A percentile compares a stretch with the other conserved stretches of the same genome.
These are phyloP conservation scores for Poa pratensis DNA, from an alignment of 176 grass and related monocot species.

Conservation along the genomic window DNA sequence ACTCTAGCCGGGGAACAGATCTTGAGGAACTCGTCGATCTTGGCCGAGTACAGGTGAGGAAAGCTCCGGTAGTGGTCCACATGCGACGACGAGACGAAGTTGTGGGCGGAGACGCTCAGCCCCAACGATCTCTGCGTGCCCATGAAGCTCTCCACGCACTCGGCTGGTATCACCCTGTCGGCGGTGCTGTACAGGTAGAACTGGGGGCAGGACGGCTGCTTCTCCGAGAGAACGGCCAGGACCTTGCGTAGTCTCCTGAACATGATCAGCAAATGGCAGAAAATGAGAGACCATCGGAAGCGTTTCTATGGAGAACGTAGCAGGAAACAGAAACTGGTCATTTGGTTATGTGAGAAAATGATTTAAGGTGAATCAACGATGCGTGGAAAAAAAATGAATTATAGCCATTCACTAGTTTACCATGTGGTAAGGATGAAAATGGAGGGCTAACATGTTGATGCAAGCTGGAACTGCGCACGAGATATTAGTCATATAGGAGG, in stretches of 20 bases:
- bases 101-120: constrained; percentile 58
- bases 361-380: background rate
- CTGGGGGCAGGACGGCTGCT: constrained; percentile 85
- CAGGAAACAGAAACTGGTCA: no score
- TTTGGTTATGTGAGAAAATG: background rate
- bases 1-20: constrained; percentile 53
- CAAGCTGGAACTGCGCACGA: background rate
- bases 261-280: constrained; percentile 6
- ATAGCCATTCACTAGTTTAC: background rate
- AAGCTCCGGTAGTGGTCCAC: constrained; percentile 96
- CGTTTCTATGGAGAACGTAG: background rate
- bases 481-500: background rate
- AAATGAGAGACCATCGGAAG: background rate
- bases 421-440: background rate
- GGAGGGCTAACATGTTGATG: background rate
- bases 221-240: constrained; percentile 63
- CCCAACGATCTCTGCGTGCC: constrained; percentile 64
- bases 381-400: background rate
- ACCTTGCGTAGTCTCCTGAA: constrained; percentile 73
- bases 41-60: constrained; percentile 79
- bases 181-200: constrained; percentile 94
- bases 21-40: constrained; percentile 78
- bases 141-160: constrained; percentile 78
- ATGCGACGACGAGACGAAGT: constrained; percentile 88
- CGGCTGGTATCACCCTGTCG: constrained; percentile 69